Percentiles rank a stretch among this genome's conserved stretches.
These are phyloP conservation scores for Exophiala aquamarina DNA, from an alignment of 2,329 filamentous ascomycete genomes.

Conservation along the genomic window DNA sequence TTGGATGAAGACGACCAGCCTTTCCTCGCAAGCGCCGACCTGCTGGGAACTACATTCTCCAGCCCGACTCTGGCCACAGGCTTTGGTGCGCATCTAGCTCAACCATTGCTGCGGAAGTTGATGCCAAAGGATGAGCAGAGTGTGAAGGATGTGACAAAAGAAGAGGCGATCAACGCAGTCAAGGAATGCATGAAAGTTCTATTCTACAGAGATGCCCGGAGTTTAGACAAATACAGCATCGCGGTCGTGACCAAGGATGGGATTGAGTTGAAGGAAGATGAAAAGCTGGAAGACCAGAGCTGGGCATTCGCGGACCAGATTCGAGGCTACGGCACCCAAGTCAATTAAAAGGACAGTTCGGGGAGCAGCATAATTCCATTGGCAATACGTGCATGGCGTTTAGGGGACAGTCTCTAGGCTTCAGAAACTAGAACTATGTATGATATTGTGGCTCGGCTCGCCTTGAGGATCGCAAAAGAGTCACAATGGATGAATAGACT, in stretches of 20 bases:
- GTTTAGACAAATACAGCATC: conserved; percentile 86
- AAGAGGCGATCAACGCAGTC: conserved; percentile 76
- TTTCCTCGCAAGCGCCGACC: conserved; percentile 87
- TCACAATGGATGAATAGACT: too few relatives aligned
- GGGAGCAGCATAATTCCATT: neutral
- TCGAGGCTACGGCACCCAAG: conserved; percentile 89
- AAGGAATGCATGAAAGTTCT: conserved; percentile 98
- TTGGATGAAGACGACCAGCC: conserved; percentile 76
- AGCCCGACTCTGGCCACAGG: conserved; percentile 88
- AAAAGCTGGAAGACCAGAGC: conserved; percentile 92
- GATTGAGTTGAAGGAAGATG: conserved; percentile 77
- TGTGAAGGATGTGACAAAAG: conserved; percentile 66
- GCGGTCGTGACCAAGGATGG: conserved; percentile 84
- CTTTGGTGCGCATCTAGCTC: conserved; percentile 87
- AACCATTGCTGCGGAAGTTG: conserved; percentile 82
- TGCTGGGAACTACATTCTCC: conserved; percentile 88
- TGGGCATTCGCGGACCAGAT: conserved; percentile 98
- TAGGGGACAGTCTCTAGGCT: conserved; percentile 1
- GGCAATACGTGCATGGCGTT: conserved; percentile 6
- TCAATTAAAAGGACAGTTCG: conserved; percentile 36
- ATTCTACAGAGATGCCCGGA: conserved; percentile 94
- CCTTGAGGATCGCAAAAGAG: too few relatives aligned
- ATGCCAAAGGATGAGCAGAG: conserved; percentile 78
- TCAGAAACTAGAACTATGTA: neutral
- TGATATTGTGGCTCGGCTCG: neutral